Base-by-base conservation (phyloP, 75 land plant genomes). In the Adiantum capillusveneris region DNA sequence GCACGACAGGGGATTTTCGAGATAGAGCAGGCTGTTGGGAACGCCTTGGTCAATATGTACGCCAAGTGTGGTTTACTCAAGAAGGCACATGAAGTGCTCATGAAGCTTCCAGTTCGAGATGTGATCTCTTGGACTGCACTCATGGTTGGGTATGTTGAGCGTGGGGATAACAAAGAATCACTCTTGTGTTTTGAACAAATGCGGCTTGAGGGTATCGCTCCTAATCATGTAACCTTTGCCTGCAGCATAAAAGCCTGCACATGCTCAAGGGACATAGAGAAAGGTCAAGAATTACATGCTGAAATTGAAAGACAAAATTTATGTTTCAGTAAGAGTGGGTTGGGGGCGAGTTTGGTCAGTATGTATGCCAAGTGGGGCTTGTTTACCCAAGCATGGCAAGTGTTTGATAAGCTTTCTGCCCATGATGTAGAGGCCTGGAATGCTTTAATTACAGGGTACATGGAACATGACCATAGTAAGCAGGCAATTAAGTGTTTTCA, bases 341-440 rank as follows among this genome's bases (percentile, higher is more conserved):
- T 84, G 20, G 51, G 59, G 13, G 74, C 63, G 65, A 66, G 81
- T 26, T 67, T 84, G 29, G 53, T 75, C 29, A 63, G 73, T 36
- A 77, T 80, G 45, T 81, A 84, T 65, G 70, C 83, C 30, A 83
- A 74, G 44, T 83, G 86, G 60, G 80, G 80, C 0, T 54, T 29
- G 0, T 25, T 73, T 24, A 22, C 30, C 1, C 71, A 31, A 43
- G 78, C 87, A 54, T 29, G 67, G 18, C 27, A n/a, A 42, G 73
- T 75, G 17, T 84, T 84, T 46, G 26, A 63, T 29, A 45, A 53
- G 16, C 64, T 76, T 1, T 45, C 58, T 1, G 36, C 18, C 5
- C 75, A 58, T 59, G 57, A 57, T 16, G 71, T 75, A 2, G 65
- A 39, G 50, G 64, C 75, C 29, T 81, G 81, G 80, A 84, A 81